Evolutionary conservation across 2,329 filamentous ascomycete species (phyloP), one percentile per base, ranked within the genome.

Genomic region (Diaporthe sp.): DNA sequence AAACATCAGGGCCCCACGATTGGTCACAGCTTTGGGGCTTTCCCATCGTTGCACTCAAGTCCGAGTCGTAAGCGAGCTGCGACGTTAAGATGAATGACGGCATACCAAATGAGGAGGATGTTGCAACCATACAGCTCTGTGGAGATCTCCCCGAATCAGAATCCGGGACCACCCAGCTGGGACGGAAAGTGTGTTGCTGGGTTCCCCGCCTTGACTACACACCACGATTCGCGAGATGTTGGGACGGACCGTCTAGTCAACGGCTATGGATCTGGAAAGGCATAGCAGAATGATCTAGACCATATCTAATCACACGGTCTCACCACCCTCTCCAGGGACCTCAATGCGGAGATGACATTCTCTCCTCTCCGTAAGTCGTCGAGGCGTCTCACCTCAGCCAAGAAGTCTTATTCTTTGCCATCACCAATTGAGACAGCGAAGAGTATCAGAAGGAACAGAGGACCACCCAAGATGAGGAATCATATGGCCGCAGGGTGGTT

Each of bases 401-500:
- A n/a, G 44, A 34, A 7, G 15, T 62, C 6, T 49, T 13, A 6
- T 3, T 9, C 13, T 68, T 37, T 25, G 4, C 8, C 13, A 2
- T 51, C 22, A 4, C 8, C 8, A 2, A 37, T 37, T 17, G 4
- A 15, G 37, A 25, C 22, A 10, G 3, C 6, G n/a, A 17, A 25
- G 17, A 4, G 15, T n/a, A 3, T 4, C 1, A 34, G 28, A n/a
- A 13, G 6, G 8, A 13, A 19, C 8, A 12, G 10, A 8, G 15
- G 6, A 15, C 6, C 3, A 3, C 0, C 19, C 44, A 51, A 19
- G 0, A 68, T 68, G 62, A 51, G 62, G 7, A 68, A 68, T 10
- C 31, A 68, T 19, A 68, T 68, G 62, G 62, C 44, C 17, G 62
- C 62, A 17, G 62, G 44, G 62, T 68, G 62, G 44, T 68, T 68